Conservation (phyloP, 495 filamentous ascomycete genomes). For the Daldinia grandis region DNA sequence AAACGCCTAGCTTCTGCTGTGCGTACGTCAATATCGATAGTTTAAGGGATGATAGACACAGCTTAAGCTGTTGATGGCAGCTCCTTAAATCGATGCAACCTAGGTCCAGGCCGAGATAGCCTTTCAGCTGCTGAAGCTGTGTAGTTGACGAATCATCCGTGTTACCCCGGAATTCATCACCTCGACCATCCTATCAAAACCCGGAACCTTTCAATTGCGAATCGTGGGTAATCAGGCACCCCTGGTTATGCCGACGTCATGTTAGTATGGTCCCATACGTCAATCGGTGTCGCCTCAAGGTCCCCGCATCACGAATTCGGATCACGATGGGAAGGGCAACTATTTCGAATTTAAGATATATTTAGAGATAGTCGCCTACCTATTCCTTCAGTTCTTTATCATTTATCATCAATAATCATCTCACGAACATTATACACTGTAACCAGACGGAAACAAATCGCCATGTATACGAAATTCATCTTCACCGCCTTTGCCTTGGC, state of each 20-base stretch:
- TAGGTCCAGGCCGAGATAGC: constrained; percentile 8
- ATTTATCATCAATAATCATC: background rate
- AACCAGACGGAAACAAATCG: background rate
- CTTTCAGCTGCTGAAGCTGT: constrained; percentile 20
- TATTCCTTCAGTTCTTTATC: background rate
- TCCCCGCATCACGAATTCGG: background rate
- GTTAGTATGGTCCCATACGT: constrained; percentile 13
- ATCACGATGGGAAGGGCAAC: background rate
- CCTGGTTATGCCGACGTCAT: constrained; percentile 26
- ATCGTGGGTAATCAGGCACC: constrained; percentile 4
- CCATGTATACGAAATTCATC: constrained; percentile 21
- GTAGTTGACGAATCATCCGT: constrained; percentile 17
- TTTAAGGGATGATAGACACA: constrained; percentile 12
- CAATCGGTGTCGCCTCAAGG: background rate
- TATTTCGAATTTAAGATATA: background rate
- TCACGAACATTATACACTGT: background rate
- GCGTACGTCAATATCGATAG: constrained; percentile 12
- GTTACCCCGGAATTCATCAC: constrained; percentile 6
- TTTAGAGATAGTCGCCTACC: background rate
- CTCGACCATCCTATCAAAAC: constrained; percentile 14
- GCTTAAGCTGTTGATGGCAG: constrained; percentile 23
- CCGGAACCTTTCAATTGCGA: background rate
- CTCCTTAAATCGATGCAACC: constrained; percentile 22
- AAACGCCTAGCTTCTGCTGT: constrained; percentile 1
- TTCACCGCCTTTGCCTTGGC: constrained; percentile 3